A percentile compares a stretch with the other conserved stretches of the same genome.
phyloP scores from a whole-genome alignment of 148 eudicot species.

The Bassia scoparia region DNA sequence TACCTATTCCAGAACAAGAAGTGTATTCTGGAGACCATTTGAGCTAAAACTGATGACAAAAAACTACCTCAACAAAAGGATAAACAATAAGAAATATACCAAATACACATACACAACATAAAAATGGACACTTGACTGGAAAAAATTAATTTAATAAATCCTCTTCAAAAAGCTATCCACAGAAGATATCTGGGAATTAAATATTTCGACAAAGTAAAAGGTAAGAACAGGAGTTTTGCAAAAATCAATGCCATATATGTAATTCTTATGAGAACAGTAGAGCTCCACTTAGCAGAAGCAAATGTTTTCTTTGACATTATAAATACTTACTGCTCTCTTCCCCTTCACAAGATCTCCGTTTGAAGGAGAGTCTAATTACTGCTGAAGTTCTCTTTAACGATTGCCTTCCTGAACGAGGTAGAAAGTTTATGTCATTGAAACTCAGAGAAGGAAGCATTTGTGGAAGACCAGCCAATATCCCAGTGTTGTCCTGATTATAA shows the following conservation, averaged over 20 bases:
- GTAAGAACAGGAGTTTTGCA: not conserved
- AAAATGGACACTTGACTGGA: not conserved
- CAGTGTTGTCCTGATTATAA: slow-evolving; percentile 27
- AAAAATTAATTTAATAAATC: not conserved
- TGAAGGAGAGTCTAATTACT: slow-evolving; percentile 63
- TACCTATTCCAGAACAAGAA: too few species aligned
- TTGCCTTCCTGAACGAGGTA: slow-evolving; percentile 28
- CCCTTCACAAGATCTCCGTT: slow-evolving; percentile 59
- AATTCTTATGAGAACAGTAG: not conserved
- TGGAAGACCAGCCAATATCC: slow-evolving; percentile 42
- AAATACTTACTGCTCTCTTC: slow-evolving; percentile 46
- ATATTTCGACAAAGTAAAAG: not conserved
- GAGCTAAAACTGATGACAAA: too few species aligned
- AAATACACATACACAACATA: not conserved
- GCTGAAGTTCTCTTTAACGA: slow-evolving; percentile 49
- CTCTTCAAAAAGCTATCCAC: not conserved
- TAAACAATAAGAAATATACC: not conserved
- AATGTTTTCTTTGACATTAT: slow-evolving; percentile 1
- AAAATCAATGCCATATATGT: not conserved
- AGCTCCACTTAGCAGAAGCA: not conserved
- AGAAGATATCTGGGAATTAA: not conserved
- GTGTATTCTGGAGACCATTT: too few species aligned
- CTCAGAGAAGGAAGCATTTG: slow-evolving; percentile 43
- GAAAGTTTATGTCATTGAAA: slow-evolving; percentile 44
- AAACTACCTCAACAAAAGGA: not conserved